Percentiles rank a stretch among this genome's conserved stretches.
These are phyloP conservation scores for Lactarius indigo DNA, from an alignment of 768 basidiomycete species.

Conservation along the genomic window DNA sequence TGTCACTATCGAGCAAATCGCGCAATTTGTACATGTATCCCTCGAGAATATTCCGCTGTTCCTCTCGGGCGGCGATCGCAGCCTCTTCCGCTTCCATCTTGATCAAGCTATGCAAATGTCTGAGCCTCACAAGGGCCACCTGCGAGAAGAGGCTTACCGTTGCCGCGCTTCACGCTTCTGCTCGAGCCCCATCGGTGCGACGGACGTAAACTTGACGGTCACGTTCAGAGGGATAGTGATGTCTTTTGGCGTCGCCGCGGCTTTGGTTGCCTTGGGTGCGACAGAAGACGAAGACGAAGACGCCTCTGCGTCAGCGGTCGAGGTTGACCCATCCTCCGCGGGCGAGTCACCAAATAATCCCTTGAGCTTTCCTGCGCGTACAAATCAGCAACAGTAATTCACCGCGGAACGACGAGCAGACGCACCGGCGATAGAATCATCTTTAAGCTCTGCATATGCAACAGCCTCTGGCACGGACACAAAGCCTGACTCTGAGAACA, in stretches of 20 bases:
- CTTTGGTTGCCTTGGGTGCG: slow-evolving; percentile 28
- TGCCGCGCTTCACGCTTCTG: slow-evolving; percentile 72
- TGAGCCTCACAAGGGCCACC: not conserved
- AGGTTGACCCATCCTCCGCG: slow-evolving; percentile 33
- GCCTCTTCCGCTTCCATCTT: slow-evolving; percentile 75
- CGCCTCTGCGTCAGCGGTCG: slow-evolving; percentile 34
- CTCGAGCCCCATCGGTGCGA: slow-evolving; percentile 71
- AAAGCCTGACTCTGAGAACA: slow-evolving; percentile 84
- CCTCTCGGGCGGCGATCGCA: slow-evolving; percentile 75
- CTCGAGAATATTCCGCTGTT: slow-evolving; percentile 88
- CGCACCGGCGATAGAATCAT: slow-evolving; percentile 71
- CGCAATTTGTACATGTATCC: slow-evolving; percentile 89
- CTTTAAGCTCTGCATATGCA: slow-evolving; percentile 76
- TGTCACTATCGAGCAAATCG: slow-evolving; percentile 69
- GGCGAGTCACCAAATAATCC: slow-evolving; percentile 69
- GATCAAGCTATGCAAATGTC: slow-evolving; percentile 53
- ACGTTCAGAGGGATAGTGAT: slow-evolving; percentile 69
- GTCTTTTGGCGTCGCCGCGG: slow-evolving; percentile 38
- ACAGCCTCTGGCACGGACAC: slow-evolving; percentile 76
- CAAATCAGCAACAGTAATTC: slow-evolving; percentile 2
- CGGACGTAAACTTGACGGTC: slow-evolving; percentile 56
- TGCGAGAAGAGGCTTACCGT: slow-evolving; percentile 48
- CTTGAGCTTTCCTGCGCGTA: slow-evolving; percentile 71
- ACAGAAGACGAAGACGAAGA: slow-evolving; percentile 30
- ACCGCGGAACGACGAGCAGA: not conserved